Evolutionary conservation across 2,329 filamentous ascomycete species (phyloP).

Genomic region (Penicillium psychrosexuale): DNA sequence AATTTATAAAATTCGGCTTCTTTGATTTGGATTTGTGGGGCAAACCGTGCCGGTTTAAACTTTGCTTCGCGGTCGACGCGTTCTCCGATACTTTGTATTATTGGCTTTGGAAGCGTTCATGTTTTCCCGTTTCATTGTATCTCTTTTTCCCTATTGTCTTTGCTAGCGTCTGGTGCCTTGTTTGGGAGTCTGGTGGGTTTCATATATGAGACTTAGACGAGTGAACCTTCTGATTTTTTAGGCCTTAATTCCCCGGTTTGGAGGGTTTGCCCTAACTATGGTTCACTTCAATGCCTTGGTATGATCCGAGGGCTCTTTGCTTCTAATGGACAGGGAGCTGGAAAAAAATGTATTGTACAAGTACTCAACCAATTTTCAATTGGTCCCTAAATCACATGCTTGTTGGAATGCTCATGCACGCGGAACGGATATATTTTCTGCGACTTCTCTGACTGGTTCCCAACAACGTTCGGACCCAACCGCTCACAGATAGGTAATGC

Average conservation of each 20-base stretch:
- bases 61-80: background rate
- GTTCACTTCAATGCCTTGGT: background rate
- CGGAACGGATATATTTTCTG: background rate
- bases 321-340: background rate
- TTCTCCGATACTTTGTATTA: background rate
- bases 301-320: background rate
- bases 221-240: background rate
- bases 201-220: background rate
- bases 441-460: background rate
- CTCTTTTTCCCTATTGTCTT: background rate
- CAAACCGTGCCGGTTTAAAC: background rate
- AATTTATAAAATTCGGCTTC: background rate
- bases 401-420: background rate
- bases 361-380: background rate
- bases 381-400: constrained; percentile 4
- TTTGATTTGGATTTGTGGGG: constrained; percentile 1
- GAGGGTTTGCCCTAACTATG: background rate
- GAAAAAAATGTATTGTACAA: background rate
- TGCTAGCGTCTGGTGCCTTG: constrained; percentile 12
- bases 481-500: background rate
- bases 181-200: constrained; percentile 1
- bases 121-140: background rate
- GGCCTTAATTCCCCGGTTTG: background rate
- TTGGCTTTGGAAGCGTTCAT: background rate
- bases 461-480: constrained; percentile 7